Base-by-base conservation (phyloP, 1,139 yeast genomes). In the Kodamaea suecica region DNA sequence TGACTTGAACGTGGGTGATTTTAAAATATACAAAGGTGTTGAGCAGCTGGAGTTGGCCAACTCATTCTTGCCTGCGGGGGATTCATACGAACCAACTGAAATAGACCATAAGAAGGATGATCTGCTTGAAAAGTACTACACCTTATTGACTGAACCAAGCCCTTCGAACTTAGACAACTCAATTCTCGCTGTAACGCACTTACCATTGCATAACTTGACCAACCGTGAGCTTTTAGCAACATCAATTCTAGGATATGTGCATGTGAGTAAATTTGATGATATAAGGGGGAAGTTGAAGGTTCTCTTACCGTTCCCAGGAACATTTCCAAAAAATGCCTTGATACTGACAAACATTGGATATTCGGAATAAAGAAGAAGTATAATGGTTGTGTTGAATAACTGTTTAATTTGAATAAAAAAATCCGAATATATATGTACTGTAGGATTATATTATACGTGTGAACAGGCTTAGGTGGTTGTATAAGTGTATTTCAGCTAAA, bases 231-330 rank as follows among this genome's bases (percentile, higher is more conserved):
- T 85, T 15, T 59, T 73, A 21, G 66, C 73, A 38, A 63, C 87
- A 1, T 75, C 83, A 36, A 80, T 85, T 0, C 58, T 83, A 48
- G 95, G 95, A 0, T 76, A 70, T 48, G 67, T 72, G 4, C 78
- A 76, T 45, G 70, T 76, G 4, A 61, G 73, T 4, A 65, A 66
- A 38, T 69, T 64, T 36, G 80, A 76, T 42, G 97, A 90, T 44
- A 66, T 76, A 13, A 82, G 81, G 51, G 73, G 76, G n/a, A 82
- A 76, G 46, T 56, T 87, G 42, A 81, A 82, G 50, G 71, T 92
- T 4, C 66, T 90, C 44, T 70, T 90, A 46, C 97, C 98, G 0
- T 83, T 85, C 15, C 96, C 95, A 1, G 95, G 95, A 0, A 73
- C 80, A 29, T 64, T 88, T 26, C 98, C 98, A 0, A 59, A 69